Base-by-base conservation (phyloP, 306 rosid species). In the Prinsepia uniflora region DNA sequence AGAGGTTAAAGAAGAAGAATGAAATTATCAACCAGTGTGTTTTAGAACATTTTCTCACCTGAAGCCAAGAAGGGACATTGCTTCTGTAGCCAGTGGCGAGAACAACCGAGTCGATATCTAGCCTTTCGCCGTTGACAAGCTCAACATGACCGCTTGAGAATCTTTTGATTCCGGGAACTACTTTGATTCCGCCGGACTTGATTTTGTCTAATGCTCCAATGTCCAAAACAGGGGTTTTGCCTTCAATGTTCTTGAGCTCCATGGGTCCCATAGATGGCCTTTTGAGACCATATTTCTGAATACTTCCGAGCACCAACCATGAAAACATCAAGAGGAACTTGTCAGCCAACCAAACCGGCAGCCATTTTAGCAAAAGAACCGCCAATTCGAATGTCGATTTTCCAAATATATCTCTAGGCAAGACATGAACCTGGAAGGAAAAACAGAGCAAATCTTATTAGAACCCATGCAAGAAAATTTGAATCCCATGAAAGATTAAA, bases 51-150 rank as follows among this genome's bases (percentile, higher is more conserved):
- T 42, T 67, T 84, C 88, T 87, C 81, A 92, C 98, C 98, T 86
- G 86, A 5, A 94, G 95, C 99, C 99, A 94, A 63, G 71, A 84
- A n/a, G 99, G 99, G 53, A 94, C 99, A 36, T 91, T 94, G 88
- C 99, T 94, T 36, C 95, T 85, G 72, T 94, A 94, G 0, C 99
- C 99, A 0, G 99, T 94, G 0, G 99, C 99, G 2, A 94, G 81
- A 36, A 94, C 70, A 10, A 91, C 86, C 0, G 97, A 83, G 54
- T 94, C 97, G 41, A 94, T 70, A 0, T 76, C 80, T 1, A 73
- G 81, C 40, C 47, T 82, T 71, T 87, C 80, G 0, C 95, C 97
- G 58, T 79, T 83, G 47, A 73, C 82, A 3, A 94, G 83, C 75
- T 94, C 96, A 7, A 89, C 95, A 19, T 40, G 76, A 0, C 64